Evolutionary conservation across 169 alveolate species (phyloP).

Genomic region (Plasmodium blacklocki): DNA sequence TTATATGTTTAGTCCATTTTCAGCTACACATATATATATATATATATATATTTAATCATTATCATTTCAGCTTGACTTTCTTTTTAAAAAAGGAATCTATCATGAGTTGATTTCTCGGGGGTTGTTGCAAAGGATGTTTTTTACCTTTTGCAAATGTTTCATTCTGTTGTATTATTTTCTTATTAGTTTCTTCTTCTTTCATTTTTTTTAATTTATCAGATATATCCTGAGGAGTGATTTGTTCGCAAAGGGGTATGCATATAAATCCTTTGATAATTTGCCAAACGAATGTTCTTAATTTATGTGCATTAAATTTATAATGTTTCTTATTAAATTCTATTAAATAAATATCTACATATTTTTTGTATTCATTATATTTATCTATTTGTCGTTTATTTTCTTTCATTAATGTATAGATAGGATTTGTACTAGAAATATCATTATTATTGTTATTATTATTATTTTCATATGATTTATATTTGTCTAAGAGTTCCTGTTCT

Average conservation of each 20-base stretch:
- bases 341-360: slow-evolving; percentile 27
- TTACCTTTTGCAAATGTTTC: slow-evolving; percentile 29
- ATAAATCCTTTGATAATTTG: slow-evolving; percentile 69
- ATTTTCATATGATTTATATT: slow-evolving; percentile 13
- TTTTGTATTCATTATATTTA: slow-evolving; percentile 44
- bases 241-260: slow-evolving; percentile 27
- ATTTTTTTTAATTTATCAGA: slow-evolving; percentile 34
- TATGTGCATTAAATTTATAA: slow-evolving; percentile 31
- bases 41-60: too few relatives aligned
- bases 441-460: neutral
- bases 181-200: slow-evolving; percentile 44
- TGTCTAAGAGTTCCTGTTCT: slow-evolving; percentile 43
- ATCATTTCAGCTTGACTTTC: slow-evolving; percentile 8
- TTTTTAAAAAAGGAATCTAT: slow-evolving; percentile 70
- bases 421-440: neutral
- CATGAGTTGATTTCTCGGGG: slow-evolving; percentile 48
- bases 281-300: slow-evolving; percentile 67
- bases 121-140: slow-evolving; percentile 32
- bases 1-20: too few relatives aligned
- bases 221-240: slow-evolving; percentile 41
- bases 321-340: slow-evolving; percentile 54
- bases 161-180: slow-evolving; percentile 33
- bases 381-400: slow-evolving; percentile 25
- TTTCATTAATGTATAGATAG: neutral
- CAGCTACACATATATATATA: too few relatives aligned